phyloP scores from a whole-genome alignment of 495 filamentous ascomycete species.

The Durotheca rogersii region DNA sequence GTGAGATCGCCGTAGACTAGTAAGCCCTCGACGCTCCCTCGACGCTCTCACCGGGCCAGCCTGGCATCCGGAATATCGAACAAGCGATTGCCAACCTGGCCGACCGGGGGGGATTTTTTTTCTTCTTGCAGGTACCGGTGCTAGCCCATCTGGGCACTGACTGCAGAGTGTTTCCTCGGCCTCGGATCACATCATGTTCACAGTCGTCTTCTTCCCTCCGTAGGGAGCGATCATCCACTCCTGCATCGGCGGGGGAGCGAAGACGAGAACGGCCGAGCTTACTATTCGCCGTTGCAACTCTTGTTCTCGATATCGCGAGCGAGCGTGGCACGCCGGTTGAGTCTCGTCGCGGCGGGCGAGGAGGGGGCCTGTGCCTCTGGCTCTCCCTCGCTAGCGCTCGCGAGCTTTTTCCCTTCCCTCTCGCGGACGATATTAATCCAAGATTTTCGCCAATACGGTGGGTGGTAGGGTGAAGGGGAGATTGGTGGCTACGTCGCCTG shows the following conservation, averaged over 20 bases:
- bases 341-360: conserved; percentile 2
- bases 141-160: conserved; percentile 24
- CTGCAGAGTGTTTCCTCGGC: conserved; percentile 1
- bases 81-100: conserved; percentile 25
- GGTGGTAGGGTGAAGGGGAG: conserved; percentile 6
- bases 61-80: conserved; percentile 18
- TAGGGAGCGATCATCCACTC: conserved; percentile 4
- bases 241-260: conserved; percentile 10
- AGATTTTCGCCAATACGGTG: conserved; percentile 20
- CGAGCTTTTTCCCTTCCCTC: conserved; percentile 19
- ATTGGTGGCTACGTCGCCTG: conserved; percentile 11
- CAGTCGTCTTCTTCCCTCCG: background rate
- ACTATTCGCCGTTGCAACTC: conserved; percentile 23
- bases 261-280: conserved; percentile 27
- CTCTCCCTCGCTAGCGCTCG: no score
- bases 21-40: conserved; percentile 28
- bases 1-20: conserved; percentile 16
- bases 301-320: conserved; percentile 12
- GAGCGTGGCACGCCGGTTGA: conserved; percentile 8
- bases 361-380: no score
- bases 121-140: no score
- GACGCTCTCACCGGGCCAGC: conserved; percentile 12
- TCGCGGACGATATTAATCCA: conserved; percentile 30
- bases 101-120: conserved; percentile 26
- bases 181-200: conserved; percentile 1